phyloP scores from a whole-genome alignment of 495 filamentous ascomycete genomes.

The Talaromyces thailandensis region DNA sequence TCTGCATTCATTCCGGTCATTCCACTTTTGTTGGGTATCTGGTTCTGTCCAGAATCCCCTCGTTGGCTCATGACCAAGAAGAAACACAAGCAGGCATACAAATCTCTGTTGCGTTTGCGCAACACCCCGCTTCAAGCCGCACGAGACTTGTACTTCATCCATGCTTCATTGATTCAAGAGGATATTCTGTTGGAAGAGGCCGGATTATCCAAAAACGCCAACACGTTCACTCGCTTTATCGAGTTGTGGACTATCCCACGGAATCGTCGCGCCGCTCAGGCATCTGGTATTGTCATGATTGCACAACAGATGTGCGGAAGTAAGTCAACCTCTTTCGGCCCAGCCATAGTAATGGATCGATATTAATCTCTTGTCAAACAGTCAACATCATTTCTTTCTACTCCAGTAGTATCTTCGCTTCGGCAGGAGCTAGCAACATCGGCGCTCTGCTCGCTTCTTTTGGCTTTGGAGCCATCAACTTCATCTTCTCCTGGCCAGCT shows the following conservation, averaged over 20 bases:
- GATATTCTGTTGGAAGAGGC: slow-evolving; percentile 20
- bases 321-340: slow-evolving; percentile 11
- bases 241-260: slow-evolving; percentile 51
- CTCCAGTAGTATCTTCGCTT: slow-evolving; percentile 60
- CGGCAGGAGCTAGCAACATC: slow-evolving; percentile 49
- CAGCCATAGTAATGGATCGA: neutral
- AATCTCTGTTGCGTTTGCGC: slow-evolving; percentile 51
- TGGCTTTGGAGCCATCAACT: slow-evolving; percentile 77
- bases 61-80: slow-evolving; percentile 58
- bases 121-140: slow-evolving; percentile 62
- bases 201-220: slow-evolving; percentile 12
- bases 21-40: slow-evolving; percentile 55
- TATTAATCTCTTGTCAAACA: slow-evolving; percentile 5
- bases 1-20: slow-evolving; percentile 72
- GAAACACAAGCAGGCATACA: slow-evolving; percentile 51
- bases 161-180: slow-evolving; percentile 43
- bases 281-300: slow-evolving; percentile 56
- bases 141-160: slow-evolving; percentile 67
- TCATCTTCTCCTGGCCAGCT: slow-evolving; percentile 75
- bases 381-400: slow-evolving; percentile 84
- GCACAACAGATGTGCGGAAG: slow-evolving; percentile 82
- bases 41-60: slow-evolving; percentile 49
- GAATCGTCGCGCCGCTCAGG: slow-evolving; percentile 45
- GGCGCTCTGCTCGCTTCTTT: slow-evolving; percentile 62
- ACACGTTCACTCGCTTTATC: slow-evolving; percentile 38